phyloP scores from a whole-genome alignment of 2,329 filamentous ascomycete species.

The Cephalotrichum gorgonifer region DNA sequence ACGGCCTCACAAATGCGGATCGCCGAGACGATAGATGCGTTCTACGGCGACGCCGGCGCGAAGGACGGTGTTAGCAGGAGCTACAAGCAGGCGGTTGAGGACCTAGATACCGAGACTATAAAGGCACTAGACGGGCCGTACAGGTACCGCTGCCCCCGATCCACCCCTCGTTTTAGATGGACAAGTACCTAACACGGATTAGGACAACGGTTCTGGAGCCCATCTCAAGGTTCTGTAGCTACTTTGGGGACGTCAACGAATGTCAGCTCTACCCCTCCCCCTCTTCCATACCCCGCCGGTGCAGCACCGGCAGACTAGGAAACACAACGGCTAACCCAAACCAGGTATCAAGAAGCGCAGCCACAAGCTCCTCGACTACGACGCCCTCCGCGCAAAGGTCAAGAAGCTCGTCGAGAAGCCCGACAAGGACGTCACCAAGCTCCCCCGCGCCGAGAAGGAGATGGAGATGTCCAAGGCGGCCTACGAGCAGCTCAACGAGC shows the following conservation, averaged over 20 bases:
- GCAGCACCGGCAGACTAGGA: too few relatives aligned
- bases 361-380: slow-evolving; percentile 97
- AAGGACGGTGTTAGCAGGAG: slow-evolving; percentile 90
- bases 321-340: slow-evolving; percentile 4
- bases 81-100: slow-evolving; percentile 97
- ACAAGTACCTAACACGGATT: slow-evolving; percentile 11
- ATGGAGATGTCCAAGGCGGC: slow-evolving; percentile 85
- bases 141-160: slow-evolving; percentile 53
- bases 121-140: slow-evolving; percentile 97
- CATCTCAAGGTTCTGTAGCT: slow-evolving; percentile 91
- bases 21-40: slow-evolving; percentile 97
- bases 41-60: slow-evolving; percentile 93
- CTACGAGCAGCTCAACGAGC: slow-evolving; percentile 96
- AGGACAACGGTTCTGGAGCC: slow-evolving; percentile 90
- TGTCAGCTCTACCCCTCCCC: slow-evolving; percentile 40
- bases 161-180: too few relatives aligned
- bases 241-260: slow-evolving; percentile 98
- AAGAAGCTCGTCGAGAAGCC: slow-evolving; percentile 97
- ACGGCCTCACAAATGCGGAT: slow-evolving; percentile 99
- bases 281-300: neutral
- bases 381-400: slow-evolving; percentile 88
- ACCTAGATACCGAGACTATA: slow-evolving; percentile 95
- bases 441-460: slow-evolving; percentile 93
- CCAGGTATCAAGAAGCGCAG: slow-evolving; percentile 95
- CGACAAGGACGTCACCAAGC: slow-evolving; percentile 94